Evolutionary conservation across 768 basidiomycete genomes (phyloP).

Genomic region (Gymnopilus dilepis): DNA sequence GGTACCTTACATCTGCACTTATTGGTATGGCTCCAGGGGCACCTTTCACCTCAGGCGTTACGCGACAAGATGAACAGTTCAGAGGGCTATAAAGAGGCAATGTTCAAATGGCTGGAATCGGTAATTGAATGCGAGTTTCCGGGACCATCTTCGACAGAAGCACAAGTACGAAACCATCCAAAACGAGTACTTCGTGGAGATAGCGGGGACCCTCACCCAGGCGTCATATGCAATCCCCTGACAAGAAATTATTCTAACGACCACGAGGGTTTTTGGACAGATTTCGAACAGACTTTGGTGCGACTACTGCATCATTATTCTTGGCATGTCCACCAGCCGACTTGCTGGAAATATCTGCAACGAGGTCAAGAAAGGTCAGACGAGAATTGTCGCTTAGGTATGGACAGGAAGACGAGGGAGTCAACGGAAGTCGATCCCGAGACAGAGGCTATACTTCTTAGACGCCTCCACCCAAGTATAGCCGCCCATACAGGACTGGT

Average conservation of each 20-base stretch:
- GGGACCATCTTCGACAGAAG: not conserved
- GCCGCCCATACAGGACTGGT: not conserved
- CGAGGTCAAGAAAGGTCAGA: not conserved
- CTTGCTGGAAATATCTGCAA: not conserved
- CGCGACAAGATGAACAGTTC: not conserved
- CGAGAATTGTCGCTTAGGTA: not conserved
- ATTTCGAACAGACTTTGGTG: not conserved
- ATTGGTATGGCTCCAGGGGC: not conserved
- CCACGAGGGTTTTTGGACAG: not conserved
- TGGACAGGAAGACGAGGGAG: not conserved
- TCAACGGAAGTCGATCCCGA: not conserved
- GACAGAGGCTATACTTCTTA: not conserved
- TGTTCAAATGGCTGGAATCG: not conserved
- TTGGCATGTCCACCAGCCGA: not conserved
- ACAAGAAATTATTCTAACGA: too few relatives aligned
- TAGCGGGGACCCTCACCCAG: not conserved
- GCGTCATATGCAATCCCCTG: too few relatives aligned
- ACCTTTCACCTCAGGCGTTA: not conserved
- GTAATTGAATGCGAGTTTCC: not conserved
- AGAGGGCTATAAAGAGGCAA: not conserved
- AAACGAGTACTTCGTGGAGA: not conserved
- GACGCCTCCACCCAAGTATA: constrained; percentile 5
- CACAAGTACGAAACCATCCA: too few relatives aligned
- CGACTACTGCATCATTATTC: not conserved
- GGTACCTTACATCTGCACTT: not conserved